Conservation (phyloP, 768 basidiomycete genomes). For the Lenzites betulinus region DNA sequence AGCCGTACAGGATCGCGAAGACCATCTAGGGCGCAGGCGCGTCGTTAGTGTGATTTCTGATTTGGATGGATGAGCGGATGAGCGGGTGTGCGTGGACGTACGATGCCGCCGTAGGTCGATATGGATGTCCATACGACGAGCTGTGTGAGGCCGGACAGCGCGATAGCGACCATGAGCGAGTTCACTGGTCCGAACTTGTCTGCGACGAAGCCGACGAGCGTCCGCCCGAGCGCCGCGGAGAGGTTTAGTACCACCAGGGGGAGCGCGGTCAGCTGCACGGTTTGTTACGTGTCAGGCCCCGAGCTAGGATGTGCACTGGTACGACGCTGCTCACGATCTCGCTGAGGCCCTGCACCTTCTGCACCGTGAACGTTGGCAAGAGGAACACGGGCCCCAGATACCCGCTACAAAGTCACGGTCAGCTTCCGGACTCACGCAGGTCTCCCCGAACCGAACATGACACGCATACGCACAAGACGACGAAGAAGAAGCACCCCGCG, state of each 20-base stretch:
- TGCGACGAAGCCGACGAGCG: slow-evolving; percentile 23
- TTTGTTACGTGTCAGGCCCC: not conserved
- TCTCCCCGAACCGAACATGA: not conserved
- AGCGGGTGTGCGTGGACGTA: slow-evolving; percentile 7
- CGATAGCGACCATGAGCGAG: slow-evolving; percentile 20
- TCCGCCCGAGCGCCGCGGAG: slow-evolving; percentile 23
- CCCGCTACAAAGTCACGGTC: slow-evolving; percentile 11
- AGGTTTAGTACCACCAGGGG: slow-evolving; percentile 25
- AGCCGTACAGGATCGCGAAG: slow-evolving; percentile 37
- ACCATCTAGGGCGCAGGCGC: slow-evolving; percentile 22
- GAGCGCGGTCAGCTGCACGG: slow-evolving; percentile 15
- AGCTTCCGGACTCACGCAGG: not conserved
- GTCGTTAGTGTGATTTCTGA: no score
- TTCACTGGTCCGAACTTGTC: slow-evolving; percentile 27
- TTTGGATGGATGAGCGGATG: not conserved
- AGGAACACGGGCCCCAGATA: slow-evolving; percentile 26
- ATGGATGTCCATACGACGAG: slow-evolving; percentile 27
- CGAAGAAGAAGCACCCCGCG: slow-evolving; percentile 25
- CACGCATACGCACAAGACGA: slow-evolving; percentile 19
- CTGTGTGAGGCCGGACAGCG: slow-evolving; percentile 25
- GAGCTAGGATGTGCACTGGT: not conserved
- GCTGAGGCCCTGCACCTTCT: slow-evolving; percentile 14
- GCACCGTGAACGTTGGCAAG: slow-evolving; percentile 18
- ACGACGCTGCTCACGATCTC: slow-evolving; percentile 8
- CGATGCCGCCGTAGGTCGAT: slow-evolving; percentile 24